Base-by-base conservation (phyloP, 352 stramenopile genomes). In the Pythium plurisporium region DNA sequence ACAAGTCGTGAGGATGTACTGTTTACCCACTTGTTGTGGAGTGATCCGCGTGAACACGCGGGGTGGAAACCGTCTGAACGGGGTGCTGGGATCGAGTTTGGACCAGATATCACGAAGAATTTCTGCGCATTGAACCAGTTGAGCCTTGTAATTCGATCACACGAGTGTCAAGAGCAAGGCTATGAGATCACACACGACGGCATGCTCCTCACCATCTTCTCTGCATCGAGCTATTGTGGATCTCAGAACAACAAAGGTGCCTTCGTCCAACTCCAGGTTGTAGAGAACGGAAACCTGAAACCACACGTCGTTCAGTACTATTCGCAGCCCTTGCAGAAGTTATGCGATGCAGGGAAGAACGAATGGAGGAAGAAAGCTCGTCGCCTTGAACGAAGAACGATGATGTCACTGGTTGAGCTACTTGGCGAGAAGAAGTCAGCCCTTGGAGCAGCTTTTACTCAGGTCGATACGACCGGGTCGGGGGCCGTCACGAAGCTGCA, bases 241-340 rank as follows among this genome's bases (percentile, higher is more conserved):
- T 94, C 85, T 8, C 86, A 95, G 62, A 96, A 83, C 4, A 98
- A 98, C 70, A 93, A 96, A 44, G 82, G 84, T 15, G 84, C 84
- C 4, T 89, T 87, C 30, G 81, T 88, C 3, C 75, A 87, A 53
- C 52, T 91, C 11, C 65, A 88, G 31, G 50, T 89, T 8, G 73
- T 78, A 25, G 73, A 87, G 34, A 76, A 86, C 47, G 73, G 75
- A 11, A 78, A 95, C 40, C 65, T 97, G 14, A 93, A 96, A 63
- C 90, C 89, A 1, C 84, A 96, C 29, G 90, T 97, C 5, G 87
- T 97, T 15, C 91, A 97, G 65, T 97, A 94, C 48, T 95, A 93
- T 30, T 87, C 88, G 5, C 86, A 96, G 47, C 75, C 84, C 15
- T 60, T 96, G 14, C 76, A 96, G 46, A 87, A 89, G 25, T 55